These are phyloP conservation scores for Elaeis guineensis DNA, from an alignment of 176 grass and related monocot species.

Conservation along the genomic window DNA sequence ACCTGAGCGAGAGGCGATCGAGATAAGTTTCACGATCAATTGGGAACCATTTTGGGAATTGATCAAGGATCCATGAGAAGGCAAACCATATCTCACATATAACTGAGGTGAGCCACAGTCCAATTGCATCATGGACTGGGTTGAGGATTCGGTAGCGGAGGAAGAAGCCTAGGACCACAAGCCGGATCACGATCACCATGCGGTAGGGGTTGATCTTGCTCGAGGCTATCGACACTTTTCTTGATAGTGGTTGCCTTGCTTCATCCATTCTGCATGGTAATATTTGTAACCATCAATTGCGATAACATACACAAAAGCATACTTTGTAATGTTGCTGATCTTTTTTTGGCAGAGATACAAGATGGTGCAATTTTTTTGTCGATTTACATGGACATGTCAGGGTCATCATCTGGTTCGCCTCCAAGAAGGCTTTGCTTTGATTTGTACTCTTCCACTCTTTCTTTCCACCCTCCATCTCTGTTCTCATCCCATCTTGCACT, in stretches of 20 bases:
- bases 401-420: slow-evolving; percentile 65
- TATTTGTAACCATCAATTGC: too few relatives aligned
- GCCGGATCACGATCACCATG: slow-evolving; percentile 11
- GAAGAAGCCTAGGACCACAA: slow-evolving; percentile 12
- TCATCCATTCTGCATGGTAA: slow-evolving; percentile 56
- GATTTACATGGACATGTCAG: slow-evolving; percentile 69
- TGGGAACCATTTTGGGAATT: slow-evolving; percentile 99
- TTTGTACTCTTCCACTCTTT: slow-evolving; percentile 98
- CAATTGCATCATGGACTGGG: slow-evolving; percentile 6
- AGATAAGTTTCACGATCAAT: slow-evolving; percentile 98
- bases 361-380: too few relatives aligned
- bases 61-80: slow-evolving; percentile 78
- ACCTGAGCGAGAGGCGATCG: slow-evolving; percentile 77
- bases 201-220: slow-evolving; percentile 71
- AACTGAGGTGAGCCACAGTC: slow-evolving; percentile 7
- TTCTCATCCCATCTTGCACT: slow-evolving; percentile 84
- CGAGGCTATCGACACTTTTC: slow-evolving; percentile 93
- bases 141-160: slow-evolving; percentile 15
- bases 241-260: slow-evolving; percentile 79
- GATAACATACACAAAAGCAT: too few relatives aligned
- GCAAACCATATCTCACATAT: slow-evolving; percentile 17
- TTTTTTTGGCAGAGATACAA: too few relatives aligned
- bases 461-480: slow-evolving; percentile 86
- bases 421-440: slow-evolving; percentile 76
- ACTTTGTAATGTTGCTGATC: too few relatives aligned